Evolutionary conservation across 1,139 yeast species (phyloP).

Genomic region (Wickerhamomyces sp.): DNA sequence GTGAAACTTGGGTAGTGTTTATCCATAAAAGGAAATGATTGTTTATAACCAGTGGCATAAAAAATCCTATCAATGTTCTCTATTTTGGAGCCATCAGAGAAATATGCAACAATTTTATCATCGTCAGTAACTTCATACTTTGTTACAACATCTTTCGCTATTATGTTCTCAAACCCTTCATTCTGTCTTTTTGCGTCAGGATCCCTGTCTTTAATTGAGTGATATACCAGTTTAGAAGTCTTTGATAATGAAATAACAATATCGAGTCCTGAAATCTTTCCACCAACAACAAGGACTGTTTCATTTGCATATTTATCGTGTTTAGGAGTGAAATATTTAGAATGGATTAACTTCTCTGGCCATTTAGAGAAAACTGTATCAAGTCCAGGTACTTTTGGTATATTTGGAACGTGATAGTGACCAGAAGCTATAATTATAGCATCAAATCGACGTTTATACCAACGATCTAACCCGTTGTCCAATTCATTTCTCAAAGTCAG

Average conservation of each 20-base stretch:
- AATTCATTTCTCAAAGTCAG: conserved; percentile 27
- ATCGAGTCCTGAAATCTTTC: conserved; percentile 39
- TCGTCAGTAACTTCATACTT: conserved; percentile 1
- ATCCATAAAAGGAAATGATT: conserved; percentile 35
- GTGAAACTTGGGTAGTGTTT: conserved; percentile 22
- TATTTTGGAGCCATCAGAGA: conserved; percentile 27
- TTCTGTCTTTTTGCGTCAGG: conserved; percentile 1
- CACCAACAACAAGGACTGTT: conserved; percentile 35
- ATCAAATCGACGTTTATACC: conserved; percentile 41
- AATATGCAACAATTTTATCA: conserved; percentile 26
- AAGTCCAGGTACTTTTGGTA: conserved; percentile 40
- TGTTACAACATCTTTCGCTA: conserved; percentile 2
- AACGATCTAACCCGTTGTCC: conserved; percentile 24
- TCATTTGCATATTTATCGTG: conserved; percentile 25
- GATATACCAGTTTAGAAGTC: conserved; percentile 18
- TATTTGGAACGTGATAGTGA: conserved; percentile 44
- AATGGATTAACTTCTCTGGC: conserved; percentile 32
- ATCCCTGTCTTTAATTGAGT: conserved; percentile 2
- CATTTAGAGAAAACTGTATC: conserved; percentile 30
- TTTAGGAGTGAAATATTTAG: conserved; percentile 30
- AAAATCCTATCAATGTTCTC: conserved; percentile 31
- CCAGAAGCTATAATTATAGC: conserved; percentile 50
- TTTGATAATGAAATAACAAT: conserved; percentile 19
- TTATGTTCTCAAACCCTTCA: conserved; percentile 5
- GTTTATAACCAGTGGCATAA: conserved; percentile 38